Conservation (phyloP, 129 eudicot genomes). For the Tagetes patula region DNA sequence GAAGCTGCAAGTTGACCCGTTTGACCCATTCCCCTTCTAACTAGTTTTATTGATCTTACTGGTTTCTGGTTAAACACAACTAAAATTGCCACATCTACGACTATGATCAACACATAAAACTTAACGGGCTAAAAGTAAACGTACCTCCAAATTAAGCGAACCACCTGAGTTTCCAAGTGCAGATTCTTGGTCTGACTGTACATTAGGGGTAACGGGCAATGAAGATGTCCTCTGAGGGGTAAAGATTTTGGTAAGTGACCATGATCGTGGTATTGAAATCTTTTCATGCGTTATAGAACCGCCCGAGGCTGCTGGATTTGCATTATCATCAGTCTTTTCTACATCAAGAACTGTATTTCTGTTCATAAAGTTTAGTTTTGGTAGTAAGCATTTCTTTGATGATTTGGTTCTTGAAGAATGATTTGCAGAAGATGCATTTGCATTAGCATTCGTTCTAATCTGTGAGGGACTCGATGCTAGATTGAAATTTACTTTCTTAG, state of each 20-base stretch:
- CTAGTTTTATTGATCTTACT: background rate
- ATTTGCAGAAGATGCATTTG: slow-evolving; percentile 42
- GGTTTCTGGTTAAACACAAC: background rate
- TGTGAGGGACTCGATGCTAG: slow-evolving; percentile 56
- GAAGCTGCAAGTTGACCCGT: background rate
- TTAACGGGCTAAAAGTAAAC: slow-evolving; percentile 4
- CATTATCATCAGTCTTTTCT: slow-evolving; percentile 41
- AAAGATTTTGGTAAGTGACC: slow-evolving; percentile 76
- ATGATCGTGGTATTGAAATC: slow-evolving; percentile 61
- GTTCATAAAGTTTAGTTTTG: slow-evolving; percentile 47
- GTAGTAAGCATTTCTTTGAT: slow-evolving; percentile 49
- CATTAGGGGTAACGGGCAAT: slow-evolving; percentile 62
- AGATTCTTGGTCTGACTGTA: slow-evolving; percentile 56
- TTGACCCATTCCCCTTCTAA: background rate
- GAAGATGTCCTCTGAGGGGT: slow-evolving; percentile 82
- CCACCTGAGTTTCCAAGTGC: slow-evolving; percentile 38
- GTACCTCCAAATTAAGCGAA: slow-evolving; percentile 39
- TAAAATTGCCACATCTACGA: background rate
- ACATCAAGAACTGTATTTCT: slow-evolving; percentile 41
- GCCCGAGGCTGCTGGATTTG: slow-evolving; percentile 32
- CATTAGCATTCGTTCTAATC: slow-evolving; percentile 26
- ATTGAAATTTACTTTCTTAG: slow-evolving; percentile 71
- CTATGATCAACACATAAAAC: background rate
- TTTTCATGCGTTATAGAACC: slow-evolving; percentile 43
- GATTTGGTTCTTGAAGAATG: slow-evolving; percentile 52